Evolutionary conservation across 208 protist genomes (phyloP), one percentile per base, ranked within the genome.

Genomic region (Leishmania turanica): DNA sequence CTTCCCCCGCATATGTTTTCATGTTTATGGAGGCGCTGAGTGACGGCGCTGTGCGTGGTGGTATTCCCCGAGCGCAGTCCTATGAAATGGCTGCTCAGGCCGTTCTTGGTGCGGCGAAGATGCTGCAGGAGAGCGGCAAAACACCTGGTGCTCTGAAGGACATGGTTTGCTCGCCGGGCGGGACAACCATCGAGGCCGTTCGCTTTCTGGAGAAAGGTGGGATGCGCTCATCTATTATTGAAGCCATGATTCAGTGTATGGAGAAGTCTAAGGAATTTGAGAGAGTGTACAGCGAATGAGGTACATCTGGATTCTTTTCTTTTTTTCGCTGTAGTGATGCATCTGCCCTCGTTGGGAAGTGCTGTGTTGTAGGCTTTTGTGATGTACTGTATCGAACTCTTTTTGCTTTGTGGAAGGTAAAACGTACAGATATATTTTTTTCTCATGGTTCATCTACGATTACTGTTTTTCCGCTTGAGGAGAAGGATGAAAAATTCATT

Each of bases 121-220:
- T 99, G 94, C 80, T 98, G 37, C 84, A 98, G 40, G 87, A 94
- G 49, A 92, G 73, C 31, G 90, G 82, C 1, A 89, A 95, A 75
- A 90, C 87, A 11, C 91, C 95, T 2, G 90, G 80, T n/a, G 84
- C 96, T 54, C 87, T 99, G 64, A 98, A 98, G 70, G 95, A 99
- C 76, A 94, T 92, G 84, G 97, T 99, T 27, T 95, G 91, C 78
- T 98, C 93, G 1, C 99, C 99, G 19, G 97, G 93, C 21, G 99
- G 98, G 24, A 99, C 98, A 6, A 99, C 99, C 5, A 99, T 99
- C 77, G 96, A 98, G 75, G 99, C 96, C 31, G 88, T 99, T 1
- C 86, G 97, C 24, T 92, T 83, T 47, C 93, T 99, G 15, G 98
- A 99, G 84, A 92, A 94, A 69, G 90, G 88, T 2, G 95, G 95